Conservation (phyloP, 768 basidiomycete species). For the Collybia mongolica region DNA sequence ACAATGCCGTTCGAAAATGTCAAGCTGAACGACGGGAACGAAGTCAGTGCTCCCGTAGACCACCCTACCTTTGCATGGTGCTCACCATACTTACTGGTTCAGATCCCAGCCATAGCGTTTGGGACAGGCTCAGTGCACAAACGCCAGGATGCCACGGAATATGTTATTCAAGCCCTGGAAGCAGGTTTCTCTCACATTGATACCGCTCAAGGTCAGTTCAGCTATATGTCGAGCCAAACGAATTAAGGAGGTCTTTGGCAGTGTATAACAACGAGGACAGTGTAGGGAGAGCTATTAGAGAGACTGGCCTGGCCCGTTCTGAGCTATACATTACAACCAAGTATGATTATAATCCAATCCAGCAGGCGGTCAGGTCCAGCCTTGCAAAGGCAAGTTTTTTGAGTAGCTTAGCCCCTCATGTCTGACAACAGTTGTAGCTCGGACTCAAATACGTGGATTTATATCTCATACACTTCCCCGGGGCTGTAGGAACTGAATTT, state of each 20-base stretch:
- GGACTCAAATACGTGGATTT: constrained; percentile 61
- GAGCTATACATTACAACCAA: constrained; percentile 57
- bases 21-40: constrained; percentile 14
- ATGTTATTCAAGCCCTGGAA: constrained; percentile 13
- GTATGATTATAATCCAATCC: constrained; percentile 39
- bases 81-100: neutral
- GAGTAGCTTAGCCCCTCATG: neutral
- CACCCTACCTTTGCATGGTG: neutral
- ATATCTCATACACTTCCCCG: constrained; percentile 65
- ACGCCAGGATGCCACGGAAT: constrained; percentile 6
- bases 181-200: constrained; percentile 19
- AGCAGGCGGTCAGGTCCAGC: constrained; percentile 42
- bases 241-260: constrained; percentile 31
- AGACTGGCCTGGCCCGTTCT: constrained; percentile 42
- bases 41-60: constrained; percentile 2
- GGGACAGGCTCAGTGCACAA: constrained; percentile 12
- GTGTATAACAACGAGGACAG: constrained; percentile 37
- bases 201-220: constrained; percentile 19
- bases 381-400: constrained; percentile 42
- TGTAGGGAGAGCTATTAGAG: constrained; percentile 38
- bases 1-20: constrained; percentile 11
- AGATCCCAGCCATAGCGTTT: constrained; percentile 16
- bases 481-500: constrained; percentile 25
- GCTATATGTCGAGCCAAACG: constrained; percentile 8
- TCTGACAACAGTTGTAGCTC: constrained; percentile 39